Percentiles rank a stretch among this genome's conserved stretches.
Evolutionary conservation across 176 grass and related monocot species (phyloP).

Genomic region (Alopecurus myosuroides): DNA sequence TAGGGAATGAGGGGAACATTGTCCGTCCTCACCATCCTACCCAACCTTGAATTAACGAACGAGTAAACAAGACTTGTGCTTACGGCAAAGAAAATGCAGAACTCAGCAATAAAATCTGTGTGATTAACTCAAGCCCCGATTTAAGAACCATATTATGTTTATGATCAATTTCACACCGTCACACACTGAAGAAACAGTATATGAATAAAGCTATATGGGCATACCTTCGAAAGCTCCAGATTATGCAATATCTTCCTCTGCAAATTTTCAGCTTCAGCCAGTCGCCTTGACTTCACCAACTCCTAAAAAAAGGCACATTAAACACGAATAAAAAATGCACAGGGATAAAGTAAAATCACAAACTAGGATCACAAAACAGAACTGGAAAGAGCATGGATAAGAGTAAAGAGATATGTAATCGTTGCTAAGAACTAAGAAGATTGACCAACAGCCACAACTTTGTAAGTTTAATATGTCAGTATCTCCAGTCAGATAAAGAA

Average conservation of each 20-base stretch:
- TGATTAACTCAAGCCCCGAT: neutral
- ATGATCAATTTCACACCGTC: neutral
- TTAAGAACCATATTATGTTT: neutral
- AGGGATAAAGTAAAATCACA: neutral
- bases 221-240: slow-evolving; percentile 74
- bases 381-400: neutral
- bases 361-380: neutral
- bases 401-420: neutral
- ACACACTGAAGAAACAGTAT: slow-evolving; percentile 13
- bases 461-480: neutral
- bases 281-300: slow-evolving; percentile 54
- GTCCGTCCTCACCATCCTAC: neutral
- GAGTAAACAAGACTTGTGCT: neutral
- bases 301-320: slow-evolving; percentile 41
- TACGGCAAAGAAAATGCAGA: neutral
- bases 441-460: neutral
- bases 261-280: slow-evolving; percentile 77
- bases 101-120: neutral
- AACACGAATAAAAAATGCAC: neutral
- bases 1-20: neutral
- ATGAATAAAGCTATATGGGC: neutral
- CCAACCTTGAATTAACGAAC: neutral
- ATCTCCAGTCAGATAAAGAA: neutral
- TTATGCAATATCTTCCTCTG: slow-evolving; percentile 91
- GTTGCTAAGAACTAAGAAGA: neutral